Evolutionary conservation across 306 rosid species (phyloP), one percentile per base, ranked within the genome.

Genomic region (Prunus kanzakura): DNA sequence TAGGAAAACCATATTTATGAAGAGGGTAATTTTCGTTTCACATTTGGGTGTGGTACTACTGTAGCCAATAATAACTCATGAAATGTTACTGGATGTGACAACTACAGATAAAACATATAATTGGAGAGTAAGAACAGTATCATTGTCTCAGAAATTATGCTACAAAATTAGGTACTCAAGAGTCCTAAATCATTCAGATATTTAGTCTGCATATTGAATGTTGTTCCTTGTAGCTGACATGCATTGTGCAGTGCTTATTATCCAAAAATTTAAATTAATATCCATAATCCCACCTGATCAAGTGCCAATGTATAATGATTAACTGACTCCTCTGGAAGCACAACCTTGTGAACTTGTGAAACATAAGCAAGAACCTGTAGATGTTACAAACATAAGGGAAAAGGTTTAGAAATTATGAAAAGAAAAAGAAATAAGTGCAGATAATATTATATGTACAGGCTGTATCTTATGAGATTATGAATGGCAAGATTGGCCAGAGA

Each of bases 281-380:
- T 64, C 23, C 76, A 70, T 46, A 27, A 25, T 10, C 11, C 7
- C 81, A 88, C 92, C 90, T 86, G 98, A 75, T 89, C 93, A 75
- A 91, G 87, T 18, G 90, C 79, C 84, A 96, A 38, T 66, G 74
- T 76, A 46, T 88, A 70, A 76, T 88, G 79, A 83, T 96, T 90
- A 77, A 92, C 63, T 29, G 81, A 50, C 23, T 81, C 99, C 78
- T 87, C 89, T 0, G 99, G 99, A 72, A 96, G 89, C 73, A 88
- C 82, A 76, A 96, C 80, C 76, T 86, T 86, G 75, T 96, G 92
- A 80, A 96, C 99, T 96, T 96, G 97, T 69, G 99, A 92, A 60
- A 96, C 99, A 88, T 89, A 96, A 58, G 99, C 97, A 79, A 92
- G 80, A 80, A 96, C 80, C 99, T 96, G 88, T 81, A 69, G 64